These are phyloP conservation scores for Fraxinus xanthoxyloides DNA, from an alignment of 305 asterid genomes.

Conservation along the genomic window DNA sequence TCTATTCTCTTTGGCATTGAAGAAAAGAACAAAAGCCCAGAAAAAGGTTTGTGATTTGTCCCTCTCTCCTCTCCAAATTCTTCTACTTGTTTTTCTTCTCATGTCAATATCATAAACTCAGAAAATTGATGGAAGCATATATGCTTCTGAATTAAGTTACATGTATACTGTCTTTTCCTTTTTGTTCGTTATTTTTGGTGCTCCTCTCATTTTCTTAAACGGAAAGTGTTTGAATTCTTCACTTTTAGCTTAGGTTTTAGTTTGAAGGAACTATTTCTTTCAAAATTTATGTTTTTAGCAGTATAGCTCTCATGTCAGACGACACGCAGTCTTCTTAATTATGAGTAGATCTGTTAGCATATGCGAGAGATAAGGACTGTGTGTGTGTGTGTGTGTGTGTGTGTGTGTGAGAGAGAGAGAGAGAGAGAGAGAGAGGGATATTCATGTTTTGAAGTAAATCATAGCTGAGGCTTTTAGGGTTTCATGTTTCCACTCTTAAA, in stretches of 20 bases:
- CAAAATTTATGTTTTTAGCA: neutral
- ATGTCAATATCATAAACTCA: neutral
- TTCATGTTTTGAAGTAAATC: neutral
- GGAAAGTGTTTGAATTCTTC: neutral
- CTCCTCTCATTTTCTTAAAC: neutral
- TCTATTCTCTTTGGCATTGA: conserved; percentile 31
- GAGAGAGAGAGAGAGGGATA: neutral
- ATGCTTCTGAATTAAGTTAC: neutral
- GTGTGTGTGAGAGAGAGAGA: neutral
- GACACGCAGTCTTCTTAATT: neutral
- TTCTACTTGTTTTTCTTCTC: neutral
- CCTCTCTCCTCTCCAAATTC: neutral
- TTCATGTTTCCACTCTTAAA: neutral
- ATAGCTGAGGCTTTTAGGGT: conserved; percentile 1
- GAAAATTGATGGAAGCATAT: neutral
- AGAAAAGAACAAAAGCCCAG: conserved; percentile 12
- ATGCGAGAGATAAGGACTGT: neutral
- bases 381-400: neutral
- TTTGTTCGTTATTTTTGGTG: neutral
- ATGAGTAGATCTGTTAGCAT: neutral
- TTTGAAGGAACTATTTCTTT: neutral
- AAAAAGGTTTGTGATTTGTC: conserved; percentile 1
- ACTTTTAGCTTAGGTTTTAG: neutral
- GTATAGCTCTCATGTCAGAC: neutral
- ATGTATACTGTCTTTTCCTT: neutral